These are phyloP conservation scores for Camelina hispida DNA, from an alignment of 345 rosid genomes.

Conservation along the genomic window DNA sequence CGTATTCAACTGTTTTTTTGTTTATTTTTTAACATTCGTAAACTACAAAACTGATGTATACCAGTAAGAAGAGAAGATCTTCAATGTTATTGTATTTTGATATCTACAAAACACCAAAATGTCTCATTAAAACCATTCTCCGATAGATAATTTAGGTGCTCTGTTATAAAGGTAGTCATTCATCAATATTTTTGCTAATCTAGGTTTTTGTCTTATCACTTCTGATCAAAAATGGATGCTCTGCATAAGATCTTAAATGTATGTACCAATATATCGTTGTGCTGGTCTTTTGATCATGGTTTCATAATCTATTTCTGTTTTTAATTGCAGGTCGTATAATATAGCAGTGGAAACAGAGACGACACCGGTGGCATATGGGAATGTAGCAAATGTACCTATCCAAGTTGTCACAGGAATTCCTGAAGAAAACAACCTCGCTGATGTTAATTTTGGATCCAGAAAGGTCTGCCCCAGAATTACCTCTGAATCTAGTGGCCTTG, in stretches of 20 bases:
- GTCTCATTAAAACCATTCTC: not conserved
- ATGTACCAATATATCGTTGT: not conserved
- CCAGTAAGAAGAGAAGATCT: not conserved
- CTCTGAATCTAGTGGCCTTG: conserved; percentile 37
- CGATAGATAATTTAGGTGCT: not conserved
- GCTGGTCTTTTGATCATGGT: not conserved
- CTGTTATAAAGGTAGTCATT: not conserved
- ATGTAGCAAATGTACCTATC: conserved; percentile 41
- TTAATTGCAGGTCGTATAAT: conserved; percentile 54
- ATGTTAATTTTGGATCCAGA: conserved; percentile 27
- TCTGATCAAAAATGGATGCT: conserved; percentile 1
- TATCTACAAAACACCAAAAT: not conserved
- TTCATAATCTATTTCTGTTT: conserved; percentile 9
- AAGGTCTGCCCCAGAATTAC: conserved; percentile 27
- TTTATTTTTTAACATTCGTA: not conserved
- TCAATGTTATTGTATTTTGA: not conserved
- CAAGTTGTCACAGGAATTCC: conserved; percentile 32
- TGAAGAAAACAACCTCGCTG: conserved; percentile 31
- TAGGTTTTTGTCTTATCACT: not conserved
- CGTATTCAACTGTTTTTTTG: not conserved
- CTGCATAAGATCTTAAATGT: conserved; percentile 11
- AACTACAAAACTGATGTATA: not conserved
- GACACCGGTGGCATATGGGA: conserved; percentile 38
- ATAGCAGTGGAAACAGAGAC: conserved; percentile 55
- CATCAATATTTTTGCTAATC: not conserved